A percentile compares a stretch with the other conserved stretches of the same genome.
Conservation (phyloP, 805 yeast species). For the Suhomyces tanzawaensis region DNA sequence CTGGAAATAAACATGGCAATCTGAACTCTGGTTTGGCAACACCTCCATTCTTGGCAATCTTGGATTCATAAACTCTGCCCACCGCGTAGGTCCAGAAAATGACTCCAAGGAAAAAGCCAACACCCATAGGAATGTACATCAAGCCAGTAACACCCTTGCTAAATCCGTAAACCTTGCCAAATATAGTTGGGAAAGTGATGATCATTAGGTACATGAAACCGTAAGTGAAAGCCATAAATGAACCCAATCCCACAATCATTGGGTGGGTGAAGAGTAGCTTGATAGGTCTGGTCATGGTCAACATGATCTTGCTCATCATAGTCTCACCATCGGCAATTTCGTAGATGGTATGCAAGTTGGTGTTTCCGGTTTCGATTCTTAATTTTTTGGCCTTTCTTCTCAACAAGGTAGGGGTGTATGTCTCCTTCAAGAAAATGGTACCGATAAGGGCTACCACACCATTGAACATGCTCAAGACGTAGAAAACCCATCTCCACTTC, state of each 20-base stretch:
- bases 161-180: conserved; percentile 47
- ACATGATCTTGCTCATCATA: conserved; percentile 35
- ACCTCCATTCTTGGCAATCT: conserved; percentile 47
- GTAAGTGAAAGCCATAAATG: conserved; percentile 62
- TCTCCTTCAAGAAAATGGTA: conserved; percentile 53
- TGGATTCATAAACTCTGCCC: conserved; percentile 35
- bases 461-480: conserved; percentile 56
- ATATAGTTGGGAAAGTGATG: conserved; percentile 57
- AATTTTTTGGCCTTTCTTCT: conserved; percentile 44
- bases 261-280: conserved; percentile 54
- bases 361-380: conserved; percentile 54
- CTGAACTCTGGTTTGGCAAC: conserved; percentile 61
- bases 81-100: conserved; percentile 46
- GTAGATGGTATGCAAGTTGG: conserved; percentile 55
- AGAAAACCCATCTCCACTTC: conserved; percentile 69
- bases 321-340: conserved; percentile 56
- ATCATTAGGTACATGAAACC: conserved; percentile 66
- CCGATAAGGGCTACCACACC: conserved; percentile 45
- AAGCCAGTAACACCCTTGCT: conserved; percentile 51
- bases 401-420: conserved; percentile 57
- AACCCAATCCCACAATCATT: conserved; percentile 60
- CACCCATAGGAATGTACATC: conserved; percentile 56
- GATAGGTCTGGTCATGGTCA: conserved; percentile 55
- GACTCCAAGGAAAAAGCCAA: conserved; percentile 54
- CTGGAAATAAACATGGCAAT: conserved; percentile 48